These are phyloP conservation scores for Neofusicoccum umdonicola DNA, from an alignment of 2,329 filamentous ascomycete genomes.

Conservation along the genomic window DNA sequence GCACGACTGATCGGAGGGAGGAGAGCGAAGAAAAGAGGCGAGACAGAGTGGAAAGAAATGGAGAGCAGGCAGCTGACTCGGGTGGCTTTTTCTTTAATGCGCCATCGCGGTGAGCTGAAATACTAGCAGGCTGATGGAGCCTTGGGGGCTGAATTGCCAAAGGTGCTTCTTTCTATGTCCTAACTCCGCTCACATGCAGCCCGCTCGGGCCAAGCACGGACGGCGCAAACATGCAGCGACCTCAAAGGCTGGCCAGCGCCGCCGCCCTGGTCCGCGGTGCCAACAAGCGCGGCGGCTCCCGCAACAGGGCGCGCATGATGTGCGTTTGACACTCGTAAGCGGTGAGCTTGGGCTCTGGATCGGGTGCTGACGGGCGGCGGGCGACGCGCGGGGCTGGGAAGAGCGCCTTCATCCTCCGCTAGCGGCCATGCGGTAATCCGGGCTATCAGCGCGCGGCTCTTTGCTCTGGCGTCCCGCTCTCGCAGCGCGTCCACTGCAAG, in stretches of 20 bases:
- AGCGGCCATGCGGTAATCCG: neutral
- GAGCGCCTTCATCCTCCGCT: neutral
- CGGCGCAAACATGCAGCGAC: neutral
- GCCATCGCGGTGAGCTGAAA: neutral
- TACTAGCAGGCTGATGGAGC: neutral
- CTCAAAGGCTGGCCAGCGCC: neutral
- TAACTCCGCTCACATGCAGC: neutral
- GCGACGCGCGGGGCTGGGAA: neutral
- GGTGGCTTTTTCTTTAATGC: slow-evolving; percentile 5
- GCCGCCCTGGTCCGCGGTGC: neutral
- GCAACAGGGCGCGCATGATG: neutral
- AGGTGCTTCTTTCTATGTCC: neutral
- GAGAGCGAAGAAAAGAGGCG: neutral
- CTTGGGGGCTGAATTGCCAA: slow-evolving; percentile 4
- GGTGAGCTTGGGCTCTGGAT: neutral
- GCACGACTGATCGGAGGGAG: slow-evolving; percentile 1
- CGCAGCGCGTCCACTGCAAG: neutral
- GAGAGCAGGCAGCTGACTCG: slow-evolving; percentile 7
- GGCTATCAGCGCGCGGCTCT: slow-evolving; percentile 4
- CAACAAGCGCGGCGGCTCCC: slow-evolving; percentile 8
- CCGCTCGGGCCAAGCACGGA: neutral
- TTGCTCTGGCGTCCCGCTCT: neutral
- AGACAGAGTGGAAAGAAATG: neutral
- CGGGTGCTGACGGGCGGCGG: slow-evolving; percentile 7
- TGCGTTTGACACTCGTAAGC: slow-evolving; percentile 12